Percentiles rank a stretch among this genome's conserved stretches.
These are phyloP conservation scores for Talaromyces sp. DNA, from an alignment of 2,329 filamentous ascomycete species.

Conservation along the genomic window DNA sequence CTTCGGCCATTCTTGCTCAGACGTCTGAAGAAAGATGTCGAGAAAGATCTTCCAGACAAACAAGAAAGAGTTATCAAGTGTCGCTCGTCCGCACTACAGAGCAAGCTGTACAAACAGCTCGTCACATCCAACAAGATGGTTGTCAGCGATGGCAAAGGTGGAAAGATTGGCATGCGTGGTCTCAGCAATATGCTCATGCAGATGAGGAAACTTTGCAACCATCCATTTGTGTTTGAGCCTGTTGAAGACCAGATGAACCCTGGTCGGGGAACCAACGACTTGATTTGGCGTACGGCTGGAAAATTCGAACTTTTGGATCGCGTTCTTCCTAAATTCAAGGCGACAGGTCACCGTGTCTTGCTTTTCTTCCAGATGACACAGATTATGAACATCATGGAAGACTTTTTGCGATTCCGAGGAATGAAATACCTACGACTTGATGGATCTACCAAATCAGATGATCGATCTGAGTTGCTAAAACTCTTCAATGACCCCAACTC, in stretches of 20 bases:
- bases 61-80: conserved; percentile 99
- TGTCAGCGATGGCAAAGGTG: conserved; percentile 90
- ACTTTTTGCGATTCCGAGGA: conserved; percentile 80
- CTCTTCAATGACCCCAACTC: conserved; percentile 87
- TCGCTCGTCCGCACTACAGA: conserved; percentile 90
- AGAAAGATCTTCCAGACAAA: conserved; percentile 98
- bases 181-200: conserved; percentile 99
- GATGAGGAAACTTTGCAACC: conserved; percentile 95
- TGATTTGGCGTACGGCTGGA: conserved; percentile 90
- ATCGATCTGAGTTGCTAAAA: conserved; percentile 83
- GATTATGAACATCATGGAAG: conserved; percentile 99
- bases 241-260: conserved; percentile 99
- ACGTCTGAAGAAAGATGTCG: conserved; percentile 98
- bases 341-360: conserved; percentile 85
- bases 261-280: conserved; percentile 76
- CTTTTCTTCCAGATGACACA: conserved; percentile 99
- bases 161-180: conserved; percentile 88
- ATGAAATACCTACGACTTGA: conserved; percentile 87
- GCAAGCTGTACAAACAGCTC: conserved; percentile 95
- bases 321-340: conserved; percentile 86
- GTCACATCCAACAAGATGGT: conserved; percentile 91
- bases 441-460: conserved; percentile 94
- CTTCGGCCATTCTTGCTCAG: conserved; percentile 92
- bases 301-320: conserved; percentile 96
- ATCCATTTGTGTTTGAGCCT: conserved; percentile 96